These are phyloP conservation scores for Ichthyophthirius multifiliis DNA, from an alignment of 169 alveolate genomes.

Conservation along the genomic window DNA sequence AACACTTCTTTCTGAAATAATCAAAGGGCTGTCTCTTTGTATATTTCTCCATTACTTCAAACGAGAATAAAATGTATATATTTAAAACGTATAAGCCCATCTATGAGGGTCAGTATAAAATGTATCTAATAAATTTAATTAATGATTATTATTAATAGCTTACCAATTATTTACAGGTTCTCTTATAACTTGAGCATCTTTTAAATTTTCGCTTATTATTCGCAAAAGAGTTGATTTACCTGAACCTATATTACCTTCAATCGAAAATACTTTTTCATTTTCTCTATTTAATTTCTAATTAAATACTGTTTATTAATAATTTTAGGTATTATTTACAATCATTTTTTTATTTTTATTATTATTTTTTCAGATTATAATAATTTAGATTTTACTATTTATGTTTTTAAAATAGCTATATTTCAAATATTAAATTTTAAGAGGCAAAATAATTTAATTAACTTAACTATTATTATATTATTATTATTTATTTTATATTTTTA, in stretches of 20 bases:
- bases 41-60: neutral
- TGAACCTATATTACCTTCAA: conserved; percentile 26
- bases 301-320: too few relatives aligned
- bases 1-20: conserved; percentile 19
- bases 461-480: too few relatives aligned
- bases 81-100: conserved; percentile 27
- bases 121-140: conserved; percentile 13
- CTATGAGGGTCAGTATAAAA: neutral
- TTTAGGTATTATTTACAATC: too few relatives aligned
- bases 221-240: conserved; percentile 18
- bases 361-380: too few relatives aligned
- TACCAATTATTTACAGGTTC: conserved; percentile 26
- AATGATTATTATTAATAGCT: conserved; percentile 15
- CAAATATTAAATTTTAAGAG: too few relatives aligned
- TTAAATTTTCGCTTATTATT: neutral
- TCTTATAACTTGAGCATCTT: neutral
- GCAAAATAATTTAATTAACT: too few relatives aligned
- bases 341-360: too few relatives aligned
- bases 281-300: too few relatives aligned
- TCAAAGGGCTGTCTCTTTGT: neutral
- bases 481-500: too few relatives aligned
- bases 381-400: too few relatives aligned
- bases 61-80: conserved; percentile 5
- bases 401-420: too few relatives aligned
- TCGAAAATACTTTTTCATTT: neutral